Evolutionary conservation across 768 basidiomycete species (phyloP).

Genomic region (Lepiota subincarnata): DNA sequence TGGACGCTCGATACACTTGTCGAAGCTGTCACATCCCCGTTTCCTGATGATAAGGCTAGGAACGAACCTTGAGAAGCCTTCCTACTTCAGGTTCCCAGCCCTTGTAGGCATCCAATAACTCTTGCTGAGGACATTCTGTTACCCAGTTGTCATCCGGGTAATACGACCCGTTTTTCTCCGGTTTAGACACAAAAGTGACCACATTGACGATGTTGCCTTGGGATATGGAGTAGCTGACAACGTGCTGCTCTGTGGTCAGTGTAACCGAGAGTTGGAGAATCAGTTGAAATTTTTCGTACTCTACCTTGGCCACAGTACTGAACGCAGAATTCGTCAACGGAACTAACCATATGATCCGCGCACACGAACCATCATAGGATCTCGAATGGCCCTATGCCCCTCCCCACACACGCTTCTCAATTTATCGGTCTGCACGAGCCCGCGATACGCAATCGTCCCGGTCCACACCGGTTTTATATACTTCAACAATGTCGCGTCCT

Average conservation of each 20-base stretch:
- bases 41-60: background rate
- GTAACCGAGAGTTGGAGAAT: background rate
- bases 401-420: conserved; percentile 17
- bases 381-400: conserved; percentile 19
- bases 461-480: conserved; percentile 29
- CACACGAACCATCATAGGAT: conserved; percentile 13
- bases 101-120: conserved; percentile 13
- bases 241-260: conserved; percentile 26
- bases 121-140: conserved; percentile 10
- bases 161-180: conserved; percentile 12
- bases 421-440: conserved; percentile 23
- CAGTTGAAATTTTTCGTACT: conserved; percentile 13
- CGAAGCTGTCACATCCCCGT: background rate
- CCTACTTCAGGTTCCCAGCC: conserved; percentile 15
- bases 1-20: conserved; percentile 17
- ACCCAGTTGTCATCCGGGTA: conserved; percentile 16
- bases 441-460: conserved; percentile 32
- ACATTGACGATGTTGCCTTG: conserved; percentile 43
- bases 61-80: conserved; percentile 15
- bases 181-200: conserved; percentile 30
- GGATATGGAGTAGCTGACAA: conserved; percentile 47
- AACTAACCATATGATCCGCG: background rate
- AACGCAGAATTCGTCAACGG: background rate
- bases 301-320: conserved; percentile 18
- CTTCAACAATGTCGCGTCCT: background rate